Percentiles rank a stretch among this genome's conserved stretches.
These are phyloP conservation scores for Dinochytrium kinnereticum DNA, from an alignment of 371 early-diverging fungal genomes.

Conservation along the genomic window DNA sequence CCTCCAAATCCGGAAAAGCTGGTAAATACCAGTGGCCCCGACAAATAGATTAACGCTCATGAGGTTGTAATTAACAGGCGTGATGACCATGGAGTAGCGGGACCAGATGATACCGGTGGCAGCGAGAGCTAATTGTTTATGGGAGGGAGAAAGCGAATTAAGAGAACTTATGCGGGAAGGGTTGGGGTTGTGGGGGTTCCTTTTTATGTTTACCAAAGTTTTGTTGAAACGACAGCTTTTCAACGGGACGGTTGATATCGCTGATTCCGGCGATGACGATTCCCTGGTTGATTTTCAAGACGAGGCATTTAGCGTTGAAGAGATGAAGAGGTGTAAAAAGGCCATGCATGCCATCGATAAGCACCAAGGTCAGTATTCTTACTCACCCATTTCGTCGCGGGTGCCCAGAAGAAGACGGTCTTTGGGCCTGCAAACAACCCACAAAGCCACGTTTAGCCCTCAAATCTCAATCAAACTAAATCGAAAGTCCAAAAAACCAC, in stretches of 20 bases:
- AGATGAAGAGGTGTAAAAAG: neutral
- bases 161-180: too few relatives aligned
- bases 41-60: constrained; percentile 93
- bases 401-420: constrained; percentile 91
- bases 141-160: too few relatives aligned
- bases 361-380: too few relatives aligned
- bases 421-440: constrained; percentile 66
- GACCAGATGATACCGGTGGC: constrained; percentile 97
- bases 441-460: neutral
- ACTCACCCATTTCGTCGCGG: constrained; percentile 86
- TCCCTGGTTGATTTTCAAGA: constrained; percentile 50
- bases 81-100: constrained; percentile 92
- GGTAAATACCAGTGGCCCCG: constrained; percentile 84
- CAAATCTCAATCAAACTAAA: neutral
- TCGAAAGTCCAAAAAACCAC: neutral
- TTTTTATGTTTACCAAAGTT: constrained; percentile 60
- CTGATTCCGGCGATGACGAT: constrained; percentile 92
- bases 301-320: neutral
- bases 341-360: too few relatives aligned
- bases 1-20: constrained; percentile 80
- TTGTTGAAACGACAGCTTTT: constrained; percentile 85
- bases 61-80: constrained; percentile 87
- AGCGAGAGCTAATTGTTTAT: constrained; percentile 82
- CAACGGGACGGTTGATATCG: constrained; percentile 90
- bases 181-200: too few relatives aligned